Evolutionary conservation across 352 stramenopile species (phyloP), one percentile per base, ranked within the genome.

Genomic region (Pythium rishiriense): DNA sequence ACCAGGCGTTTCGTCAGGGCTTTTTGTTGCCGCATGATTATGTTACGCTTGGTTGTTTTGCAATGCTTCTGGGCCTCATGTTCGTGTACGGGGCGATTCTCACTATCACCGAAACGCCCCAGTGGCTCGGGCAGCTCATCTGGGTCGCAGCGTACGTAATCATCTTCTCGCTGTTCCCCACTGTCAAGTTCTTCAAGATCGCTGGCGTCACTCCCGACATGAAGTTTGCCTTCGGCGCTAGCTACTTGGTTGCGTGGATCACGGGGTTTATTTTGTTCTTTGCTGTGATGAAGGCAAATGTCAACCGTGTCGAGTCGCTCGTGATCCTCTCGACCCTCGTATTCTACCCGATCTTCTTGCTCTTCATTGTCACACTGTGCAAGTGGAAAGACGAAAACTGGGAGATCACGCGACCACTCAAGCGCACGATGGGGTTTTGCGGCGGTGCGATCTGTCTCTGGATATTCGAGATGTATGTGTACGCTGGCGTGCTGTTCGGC

Each of bases 401-500:
- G 79, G 60, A 64, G 24, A 72, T 90, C 29, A 88, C 83, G 4
- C 76, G 74, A 0, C 64, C 70, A 17, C 69, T 89, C 17, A 75
- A 70, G 3, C 74, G 79, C 5, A 77, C 61, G 17, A 54, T 87
- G n/a, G 43, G 33, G 0, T 61, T 81, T 24, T 81, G 74, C 54
- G 37, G 65, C 14, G 62, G 45, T 3, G 61, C 69, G 9, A 76
- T 88, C 55, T 56, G 68, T 33, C n/a, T 94, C 3, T 91, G 83
- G 75, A 81, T 94, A 46, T 78, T 89, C 28, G 81, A 94, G 63
- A 85, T 93, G 70, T 94, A 90, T 53, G 58, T 93, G 22, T 96
- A 80, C 29, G 78, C 68, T 0, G 76, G 76, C 28, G 60, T 89
- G 9, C 61, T 79, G 0, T 66, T 91, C 6, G 88, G 87, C 6